Conservation (phyloP, 768 basidiomycete species). For the Pleurotus djamor region DNA sequence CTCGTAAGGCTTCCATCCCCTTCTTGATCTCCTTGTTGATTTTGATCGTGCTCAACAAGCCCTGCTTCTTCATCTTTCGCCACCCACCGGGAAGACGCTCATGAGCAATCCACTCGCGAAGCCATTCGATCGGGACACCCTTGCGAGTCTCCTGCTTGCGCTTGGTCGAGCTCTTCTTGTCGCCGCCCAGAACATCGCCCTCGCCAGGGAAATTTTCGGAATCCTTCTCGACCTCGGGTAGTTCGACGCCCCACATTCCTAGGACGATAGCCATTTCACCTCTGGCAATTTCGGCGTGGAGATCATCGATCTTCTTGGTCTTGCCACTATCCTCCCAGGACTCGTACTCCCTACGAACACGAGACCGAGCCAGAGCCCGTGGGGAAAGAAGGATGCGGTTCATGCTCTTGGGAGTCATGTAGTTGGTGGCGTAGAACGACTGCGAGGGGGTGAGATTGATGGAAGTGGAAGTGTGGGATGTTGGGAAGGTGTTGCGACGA, state of each 20-base stretch:
- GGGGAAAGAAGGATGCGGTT: background rate
- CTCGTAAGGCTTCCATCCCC: background rate
- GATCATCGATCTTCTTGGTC: conserved; percentile 16
- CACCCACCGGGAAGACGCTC: conserved; percentile 51
- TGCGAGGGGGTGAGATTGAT: background rate
- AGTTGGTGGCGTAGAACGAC: background rate
- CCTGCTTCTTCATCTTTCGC: conserved; percentile 33
- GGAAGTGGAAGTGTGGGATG: background rate
- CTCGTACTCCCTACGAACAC: background rate
- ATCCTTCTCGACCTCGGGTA: background rate
- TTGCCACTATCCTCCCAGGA: background rate
- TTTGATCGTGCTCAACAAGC: conserved; percentile 29
- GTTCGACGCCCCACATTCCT: conserved; percentile 43
- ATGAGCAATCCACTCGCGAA: conserved; percentile 47
- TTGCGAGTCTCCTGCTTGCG: background rate
- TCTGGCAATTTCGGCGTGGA: conserved; percentile 61
- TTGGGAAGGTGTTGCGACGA: background rate
- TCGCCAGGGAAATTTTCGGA: background rate
- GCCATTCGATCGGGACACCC: conserved; percentile 43
- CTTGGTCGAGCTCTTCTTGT: background rate
- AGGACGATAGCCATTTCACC: conserved; percentile 69
- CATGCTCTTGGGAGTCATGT: background rate
- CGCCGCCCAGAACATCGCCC: background rate
- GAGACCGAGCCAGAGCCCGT: background rate
- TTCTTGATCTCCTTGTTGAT: background rate